phyloP scores from a whole-genome alignment of 2,329 filamentous ascomycete species.

The Xylaria multiplex region DNA sequence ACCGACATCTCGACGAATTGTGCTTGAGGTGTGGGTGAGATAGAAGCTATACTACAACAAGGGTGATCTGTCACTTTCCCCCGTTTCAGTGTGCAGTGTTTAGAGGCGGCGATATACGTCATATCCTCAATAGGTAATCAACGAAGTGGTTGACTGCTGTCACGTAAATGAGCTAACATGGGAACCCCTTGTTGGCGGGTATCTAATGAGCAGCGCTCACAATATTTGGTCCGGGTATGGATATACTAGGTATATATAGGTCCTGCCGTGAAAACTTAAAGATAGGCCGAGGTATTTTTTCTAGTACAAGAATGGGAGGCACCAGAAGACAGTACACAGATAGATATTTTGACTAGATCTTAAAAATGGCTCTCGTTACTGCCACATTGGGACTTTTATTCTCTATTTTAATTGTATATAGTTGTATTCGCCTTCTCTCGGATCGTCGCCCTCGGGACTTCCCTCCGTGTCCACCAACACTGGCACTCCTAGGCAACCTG shows the following conservation, averaged over 20 bases:
- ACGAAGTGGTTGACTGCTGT: not conserved
- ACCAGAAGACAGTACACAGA: not conserved
- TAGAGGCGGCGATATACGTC: too few species aligned
- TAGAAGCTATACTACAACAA: not conserved
- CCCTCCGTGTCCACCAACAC: conserved; percentile 38
- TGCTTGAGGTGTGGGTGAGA: too few species aligned
- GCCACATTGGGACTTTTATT: not conserved
- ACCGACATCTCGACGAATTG: not conserved
- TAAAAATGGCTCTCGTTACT: conserved; percentile 12
- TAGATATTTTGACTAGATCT: not conserved
- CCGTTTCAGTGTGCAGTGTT: too few species aligned
- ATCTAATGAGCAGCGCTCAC: not conserved
- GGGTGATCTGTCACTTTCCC: not conserved
- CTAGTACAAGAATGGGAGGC: not conserved
- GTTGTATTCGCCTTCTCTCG: not conserved
- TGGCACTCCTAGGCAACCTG: conserved; percentile 41
- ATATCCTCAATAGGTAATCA: too few species aligned
- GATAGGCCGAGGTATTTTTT: not conserved
- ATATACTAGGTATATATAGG: not conserved
- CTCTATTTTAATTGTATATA: conserved; percentile 1
- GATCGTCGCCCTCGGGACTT: conserved; percentile 26
- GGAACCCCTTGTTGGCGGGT: too few species aligned
- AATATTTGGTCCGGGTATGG: too few species aligned
- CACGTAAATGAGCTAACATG: not conserved
- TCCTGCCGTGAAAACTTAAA: not conserved